phyloP scores from a whole-genome alignment of 1,284 basidiomycete species.

The Afroboletus lepidellus region DNA sequence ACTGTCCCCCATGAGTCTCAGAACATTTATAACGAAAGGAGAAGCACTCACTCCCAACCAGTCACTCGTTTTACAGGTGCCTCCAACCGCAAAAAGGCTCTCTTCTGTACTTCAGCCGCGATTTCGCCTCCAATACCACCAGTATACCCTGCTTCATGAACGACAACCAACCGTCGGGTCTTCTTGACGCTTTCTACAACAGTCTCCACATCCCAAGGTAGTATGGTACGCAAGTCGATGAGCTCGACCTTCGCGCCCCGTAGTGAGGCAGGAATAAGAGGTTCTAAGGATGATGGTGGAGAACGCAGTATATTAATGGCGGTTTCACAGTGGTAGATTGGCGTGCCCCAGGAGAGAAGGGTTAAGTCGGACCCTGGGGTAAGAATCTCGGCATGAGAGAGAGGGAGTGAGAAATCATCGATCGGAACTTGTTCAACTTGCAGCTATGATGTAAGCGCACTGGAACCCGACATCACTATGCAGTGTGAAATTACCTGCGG shows the following conservation, averaged over 20 bases:
- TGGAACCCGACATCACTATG: not conserved
- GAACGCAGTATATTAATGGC: conserved; percentile 66
- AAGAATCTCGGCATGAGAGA: conserved; percentile 78
- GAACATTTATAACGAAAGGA: not conserved
- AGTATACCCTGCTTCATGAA: conserved; percentile 86
- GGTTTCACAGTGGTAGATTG: conserved; percentile 86
- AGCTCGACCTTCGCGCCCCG: conserved; percentile 79
- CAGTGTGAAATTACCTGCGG: conserved; percentile 49
- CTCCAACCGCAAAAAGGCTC: conserved; percentile 83
- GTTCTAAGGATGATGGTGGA: conserved; percentile 67
- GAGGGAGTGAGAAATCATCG: conserved; percentile 82
- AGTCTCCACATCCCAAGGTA: conserved; percentile 86
- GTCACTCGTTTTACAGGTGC: conserved; percentile 86
- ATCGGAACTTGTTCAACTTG: conserved; percentile 88
- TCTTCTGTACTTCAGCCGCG: conserved; percentile 80
- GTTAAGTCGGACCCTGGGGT: conserved; percentile 80
- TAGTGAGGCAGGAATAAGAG: conserved; percentile 67
- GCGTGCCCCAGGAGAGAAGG: conserved; percentile 88
- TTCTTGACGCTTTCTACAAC: conserved; percentile 79
- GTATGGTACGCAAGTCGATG: conserved; percentile 86
- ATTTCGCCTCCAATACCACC: conserved; percentile 88
- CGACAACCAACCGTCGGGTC: conserved; percentile 84
- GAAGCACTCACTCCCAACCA: conserved; percentile 83
- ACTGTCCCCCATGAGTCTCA: conserved; percentile 39
- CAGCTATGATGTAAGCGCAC: conserved; percentile 14